Base-by-base conservation (phyloP, 441 rosid genomes). In the Erysimum cheiri region DNA sequence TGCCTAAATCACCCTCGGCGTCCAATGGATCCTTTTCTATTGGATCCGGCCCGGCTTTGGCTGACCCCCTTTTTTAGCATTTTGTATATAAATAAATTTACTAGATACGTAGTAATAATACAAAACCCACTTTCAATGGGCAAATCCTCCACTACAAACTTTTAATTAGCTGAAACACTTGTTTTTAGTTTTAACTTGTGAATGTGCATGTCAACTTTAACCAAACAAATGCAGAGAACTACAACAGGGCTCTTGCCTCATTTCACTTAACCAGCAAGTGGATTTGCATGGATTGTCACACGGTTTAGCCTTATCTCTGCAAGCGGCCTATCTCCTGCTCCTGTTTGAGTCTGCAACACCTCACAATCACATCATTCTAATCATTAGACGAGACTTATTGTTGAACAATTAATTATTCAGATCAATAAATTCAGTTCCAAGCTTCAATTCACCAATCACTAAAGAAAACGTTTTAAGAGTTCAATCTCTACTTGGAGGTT, bases 241-340 rank as follows among this genome's bases (percentile, higher is more conserved):
- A 10, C 48, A 35, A 2, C 29, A 40, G 4, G 50, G 24, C 50
- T 28, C n/a, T 37, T 22, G 54, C 33, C 55, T 13, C 12, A 1
- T 13, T 26, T 37, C 33, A 35, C 79, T 54, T 83, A 94, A 67
- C 87, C 98, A 69, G 99, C 97, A 29, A 92, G 97, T 17, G 99
- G 99, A 74, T 92, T 94, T 57, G 98, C 98, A 63, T 94, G 99
- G 76, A 87, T 83, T 0, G 99, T 92, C 63, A 94, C 89, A 6
- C 98, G 96, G 77, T 92, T 94, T 72, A 94, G 73, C 78, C 99
- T 84, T 67, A 94, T 90, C 83, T 94, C 99, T 4, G 99, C 98
- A 53, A 88, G 97, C 33, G 99, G 99, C 67, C 94, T 76, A 77
- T 94, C 97, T 33, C 98, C 92, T 1, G 90, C 64, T 36, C 96